Evolutionary conservation across 306 rosid genomes (phyloP), one percentile per base, ranked within the genome.

Genomic region (Corylus heterophylla): DNA sequence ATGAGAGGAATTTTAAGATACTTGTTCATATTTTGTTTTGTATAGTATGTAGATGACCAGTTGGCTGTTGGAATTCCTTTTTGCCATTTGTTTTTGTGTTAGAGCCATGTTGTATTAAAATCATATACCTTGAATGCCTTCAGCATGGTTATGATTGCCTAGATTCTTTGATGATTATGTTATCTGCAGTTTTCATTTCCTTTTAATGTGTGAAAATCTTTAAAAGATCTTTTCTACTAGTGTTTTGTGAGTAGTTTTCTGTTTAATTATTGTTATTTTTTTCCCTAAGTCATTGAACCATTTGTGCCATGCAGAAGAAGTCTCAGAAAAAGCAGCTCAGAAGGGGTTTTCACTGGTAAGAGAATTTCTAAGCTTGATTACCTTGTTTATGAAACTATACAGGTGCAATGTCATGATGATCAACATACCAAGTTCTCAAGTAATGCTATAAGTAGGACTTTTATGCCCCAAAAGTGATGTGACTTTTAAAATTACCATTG

Each of bases 311-410:
- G 92, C 97, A 95, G 97, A 85, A 83, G 88, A 85, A 73, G 47
- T 63, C 82, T 81, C 89, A 47, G 92, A 89, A 49, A 87, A 74
- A 86, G 81, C 74, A 54, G 85, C 89, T 69, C 75, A 79, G 78
- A 89, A 78, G 79, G 79, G 59, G 79, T 89, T 91, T 77, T 86
- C 98, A 75, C 10, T 81, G 78, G 98, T 92, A 78, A 90, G 98
- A 71, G 39, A 66, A 77, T 79, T 79, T 76, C 73, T 70, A 27
- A 83, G 74, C 22, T 44, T 75, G 76, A 70, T 18, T 45, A 37
- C 11, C 55, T 27, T 55, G 17, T 64, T 77, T 37, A 52, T 44
- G 37, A 17, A 22, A 47, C 51, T 45, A 69, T 39, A 14, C n/a
- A 20, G 16, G 49, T 16, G 16, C 58, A 10, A 9, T 59, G 18